Base-by-base conservation (phyloP, 2,329 filamentous ascomycete genomes). In the Claviceps maximensis region DNA sequence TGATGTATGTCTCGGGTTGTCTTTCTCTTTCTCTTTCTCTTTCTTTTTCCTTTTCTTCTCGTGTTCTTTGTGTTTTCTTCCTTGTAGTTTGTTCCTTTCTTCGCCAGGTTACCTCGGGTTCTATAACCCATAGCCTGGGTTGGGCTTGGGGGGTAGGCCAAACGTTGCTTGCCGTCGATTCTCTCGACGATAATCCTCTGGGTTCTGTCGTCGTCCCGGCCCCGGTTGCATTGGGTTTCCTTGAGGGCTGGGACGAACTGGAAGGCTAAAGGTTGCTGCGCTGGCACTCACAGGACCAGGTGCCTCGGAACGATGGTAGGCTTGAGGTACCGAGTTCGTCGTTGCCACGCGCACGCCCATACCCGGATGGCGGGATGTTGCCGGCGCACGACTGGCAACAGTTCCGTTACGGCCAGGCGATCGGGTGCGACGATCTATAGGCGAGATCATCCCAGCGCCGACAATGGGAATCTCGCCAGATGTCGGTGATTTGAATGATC, bases 391-490 rank as follows among this genome's bases (percentile, higher is more conserved):
- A 59, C 72, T 58, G 58, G 70, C 72, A 58, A 67, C 67, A 52
- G 68, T 61, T 46, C 77, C 74, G 56, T 74, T 74, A 58, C 76
- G 70, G 56, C 75, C 74, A 40, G 77, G 75, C 41, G 77, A 78
- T 59, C 76, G 73, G 61, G 68, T 74, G 57, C 72, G 67, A 58
- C 73, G 70, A 58, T 80, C 76, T 60, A 72, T 72, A 53, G 78
- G 78, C 41, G 77, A 77, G 56, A 76, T 68, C 59, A 81, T 77
- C 33, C 69, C 69, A 54, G 74, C 75, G 33, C 78, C 77, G 50
- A 73, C 77, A 55, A 87, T 80, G 41, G 83, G 83, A 55, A 88
- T 87, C 60, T 88, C 83, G 54, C 83, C 83, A 52, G 84, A 86
- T 12, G 83, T 86, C 33, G 85, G 83, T 19, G 83, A 86, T 48